These are phyloP conservation scores for Nakazawaea molendinolei DNA, from an alignment of 805 yeast genomes.

Conservation along the genomic window DNA sequence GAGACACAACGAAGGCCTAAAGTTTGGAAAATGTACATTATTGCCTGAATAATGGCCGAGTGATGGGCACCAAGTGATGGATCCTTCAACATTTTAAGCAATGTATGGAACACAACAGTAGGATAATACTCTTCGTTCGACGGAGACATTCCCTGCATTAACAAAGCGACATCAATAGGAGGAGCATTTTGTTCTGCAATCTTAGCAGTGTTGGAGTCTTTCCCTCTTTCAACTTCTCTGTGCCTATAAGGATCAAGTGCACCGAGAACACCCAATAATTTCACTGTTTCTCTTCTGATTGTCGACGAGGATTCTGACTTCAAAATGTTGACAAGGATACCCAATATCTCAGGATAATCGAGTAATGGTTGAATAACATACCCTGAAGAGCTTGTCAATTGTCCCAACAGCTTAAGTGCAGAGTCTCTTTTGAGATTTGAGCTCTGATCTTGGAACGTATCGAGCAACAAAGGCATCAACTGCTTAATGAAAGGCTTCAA, in stretches of 20 bases:
- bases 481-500: conserved; percentile 64
- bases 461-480: conserved; percentile 82
- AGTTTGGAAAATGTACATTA: conserved; percentile 84
- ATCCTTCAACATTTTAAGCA: conserved; percentile 80
- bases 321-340: conserved; percentile 72
- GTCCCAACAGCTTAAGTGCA: conserved; percentile 82
- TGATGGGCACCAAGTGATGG: conserved; percentile 82
- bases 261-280: conserved; percentile 87
- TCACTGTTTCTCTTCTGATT: conserved; percentile 81
- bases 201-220: conserved; percentile 21
- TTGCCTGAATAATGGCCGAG: conserved; percentile 88
- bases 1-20: conserved; percentile 85
- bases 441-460: conserved; percentile 87
- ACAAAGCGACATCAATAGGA: conserved; percentile 79
- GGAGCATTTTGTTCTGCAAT: conserved; percentile 78
- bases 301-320: conserved; percentile 71
- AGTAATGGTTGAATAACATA: conserved; percentile 90
- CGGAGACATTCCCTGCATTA: conserved; percentile 94
- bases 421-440: conserved; percentile 85
- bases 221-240: conserved; percentile 73
- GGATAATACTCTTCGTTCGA: conserved; percentile 91
- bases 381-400: conserved; percentile 83
- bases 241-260: conserved; percentile 96
- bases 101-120: conserved; percentile 82
- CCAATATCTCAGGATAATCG: conserved; percentile 85